Evolutionary conservation across 495 filamentous ascomycete genomes (phyloP).

Genomic region (Daldinia grandis): DNA sequence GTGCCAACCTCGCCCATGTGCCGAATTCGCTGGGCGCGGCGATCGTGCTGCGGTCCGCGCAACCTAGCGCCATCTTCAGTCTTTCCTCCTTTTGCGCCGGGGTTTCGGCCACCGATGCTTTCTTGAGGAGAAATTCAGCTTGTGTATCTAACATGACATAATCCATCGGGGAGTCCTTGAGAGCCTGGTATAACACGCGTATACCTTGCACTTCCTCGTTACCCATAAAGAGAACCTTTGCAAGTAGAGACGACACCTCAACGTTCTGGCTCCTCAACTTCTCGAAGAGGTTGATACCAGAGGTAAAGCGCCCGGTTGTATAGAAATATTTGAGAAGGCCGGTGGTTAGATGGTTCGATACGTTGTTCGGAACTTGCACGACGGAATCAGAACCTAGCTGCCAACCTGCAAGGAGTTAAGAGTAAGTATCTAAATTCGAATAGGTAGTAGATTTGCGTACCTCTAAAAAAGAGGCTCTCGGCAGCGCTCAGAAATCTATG

Average conservation of each 20-base stretch:
- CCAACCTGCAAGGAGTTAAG: constrained; percentile 67
- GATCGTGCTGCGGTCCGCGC: constrained; percentile 91
- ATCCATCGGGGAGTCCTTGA: constrained; percentile 94
- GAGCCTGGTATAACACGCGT: constrained; percentile 82
- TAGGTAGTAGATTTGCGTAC: constrained; percentile 53
- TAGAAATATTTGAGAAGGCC: constrained; percentile 96
- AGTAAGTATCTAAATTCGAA: constrained; percentile 1
- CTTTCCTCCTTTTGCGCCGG: constrained; percentile 63
- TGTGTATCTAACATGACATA: constrained; percentile 93
- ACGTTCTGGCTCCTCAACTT: constrained; percentile 90
- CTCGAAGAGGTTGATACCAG: constrained; percentile 97
- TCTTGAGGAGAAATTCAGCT: constrained; percentile 88
- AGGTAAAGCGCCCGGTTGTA: constrained; percentile 93
- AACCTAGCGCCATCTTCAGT: constrained; percentile 84
- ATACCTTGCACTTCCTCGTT: constrained; percentile 97
- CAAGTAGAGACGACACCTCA: constrained; percentile 91
- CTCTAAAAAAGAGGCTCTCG: constrained; percentile 93
- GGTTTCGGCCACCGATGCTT: constrained; percentile 65
- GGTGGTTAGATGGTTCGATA: constrained; percentile 93
- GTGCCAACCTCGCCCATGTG: constrained; percentile 92
- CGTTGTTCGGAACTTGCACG: constrained; percentile 95
- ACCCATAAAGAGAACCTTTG: constrained; percentile 87
- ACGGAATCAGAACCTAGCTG: constrained; percentile 96
- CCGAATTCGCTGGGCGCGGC: constrained; percentile 96
- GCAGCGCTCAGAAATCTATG: constrained; percentile 96